phyloP scores from a whole-genome alignment of 352 stramenopile genomes.

The Globisporangium iwayamae region DNA sequence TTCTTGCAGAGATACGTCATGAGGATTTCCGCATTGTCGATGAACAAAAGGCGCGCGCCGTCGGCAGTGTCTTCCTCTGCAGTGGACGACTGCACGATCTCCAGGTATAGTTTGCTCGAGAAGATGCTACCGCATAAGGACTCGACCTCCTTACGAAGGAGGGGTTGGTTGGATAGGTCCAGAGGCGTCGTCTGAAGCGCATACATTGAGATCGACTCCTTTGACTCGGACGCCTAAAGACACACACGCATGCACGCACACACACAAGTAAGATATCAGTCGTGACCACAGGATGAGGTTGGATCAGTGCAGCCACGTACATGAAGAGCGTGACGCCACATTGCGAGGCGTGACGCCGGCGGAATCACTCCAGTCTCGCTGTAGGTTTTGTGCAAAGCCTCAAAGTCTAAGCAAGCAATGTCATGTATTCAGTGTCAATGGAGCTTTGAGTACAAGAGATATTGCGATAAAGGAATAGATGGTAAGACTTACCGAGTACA shows the following conservation, averaged over 20 bases:
- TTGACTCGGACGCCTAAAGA: slow-evolving; percentile 15
- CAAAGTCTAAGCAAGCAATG: slow-evolving; percentile 28
- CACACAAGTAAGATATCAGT: not conserved
- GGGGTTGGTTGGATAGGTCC: slow-evolving; percentile 43
- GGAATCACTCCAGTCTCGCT: slow-evolving; percentile 35
- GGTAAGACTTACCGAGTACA: slow-evolving; percentile 1
- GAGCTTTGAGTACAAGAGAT: not conserved
- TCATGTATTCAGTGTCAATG: not conserved
- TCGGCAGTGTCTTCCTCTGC: slow-evolving; percentile 40
- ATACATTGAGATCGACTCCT: slow-evolving; percentile 66
- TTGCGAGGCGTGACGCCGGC: slow-evolving; percentile 33
- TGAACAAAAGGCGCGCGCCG: slow-evolving; percentile 60
- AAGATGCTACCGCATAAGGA: slow-evolving; percentile 63
- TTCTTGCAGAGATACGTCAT: slow-evolving; percentile 66
- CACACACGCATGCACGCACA: not conserved
- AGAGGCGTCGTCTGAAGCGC: slow-evolving; percentile 61
- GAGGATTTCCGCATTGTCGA: slow-evolving; percentile 72
- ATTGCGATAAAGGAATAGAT: not conserved
- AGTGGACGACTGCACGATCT: slow-evolving; percentile 23
- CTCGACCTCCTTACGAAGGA: slow-evolving; percentile 70
- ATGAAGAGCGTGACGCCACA: slow-evolving; percentile 60
- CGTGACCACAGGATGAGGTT: not conserved
- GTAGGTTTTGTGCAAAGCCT: slow-evolving; percentile 26
- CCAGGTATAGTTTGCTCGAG: slow-evolving; percentile 43
- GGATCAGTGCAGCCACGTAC: slow-evolving; percentile 10